Evolutionary conservation across 192 early-diverging fungal genomes (phyloP), one percentile per base, ranked within the genome.

Genomic region (Entomortierella parvispora): DNA sequence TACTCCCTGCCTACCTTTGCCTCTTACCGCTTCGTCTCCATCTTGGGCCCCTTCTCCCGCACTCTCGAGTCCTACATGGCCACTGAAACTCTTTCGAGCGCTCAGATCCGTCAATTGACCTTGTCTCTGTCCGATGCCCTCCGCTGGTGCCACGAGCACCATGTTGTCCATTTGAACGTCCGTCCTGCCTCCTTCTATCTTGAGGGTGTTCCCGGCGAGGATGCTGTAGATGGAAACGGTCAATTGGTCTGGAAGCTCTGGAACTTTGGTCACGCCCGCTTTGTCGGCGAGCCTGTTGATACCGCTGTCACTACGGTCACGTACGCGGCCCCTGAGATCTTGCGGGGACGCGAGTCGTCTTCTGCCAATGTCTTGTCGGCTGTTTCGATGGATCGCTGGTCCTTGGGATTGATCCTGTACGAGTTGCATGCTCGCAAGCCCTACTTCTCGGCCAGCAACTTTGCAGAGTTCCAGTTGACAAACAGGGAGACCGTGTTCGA

Each of bases 181-280:
- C 74, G 74, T 31, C 74, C 74, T 29, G 42, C 74, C 22, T 68
- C 65, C 32, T 77, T 77, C 74, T 77, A 68, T 60, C 65, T 77
- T n/a, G 74, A 63, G 22, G 72, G 72, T 46, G 59, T 68, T 47
- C 54, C 64, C 31, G 65, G 72, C 11, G 43, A 45, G 31, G 74
- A 77, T 57, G 52, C 56, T 23, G 49, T 15, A 22, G 42, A 68
- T 18, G 58, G 46, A 26, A 59, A 57, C 43, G 74, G 74, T 26
- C 65, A 68, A 37, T 58, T 68, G 74, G 40, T 68, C 54, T 77
- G 74, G 74, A 77, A 77, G 74, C 74, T 77, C 54, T 77, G 74
- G 74, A 77, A 77, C 74, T 77, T 77, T 64, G 74, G 74, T 9
- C 74, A 77, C 50, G 74, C 74, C 34, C 74, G 74, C 65, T 77